Evolutionary conservation across 768 basidiomycete species (phyloP).

Genomic region (Boletus tylopilopsis): DNA sequence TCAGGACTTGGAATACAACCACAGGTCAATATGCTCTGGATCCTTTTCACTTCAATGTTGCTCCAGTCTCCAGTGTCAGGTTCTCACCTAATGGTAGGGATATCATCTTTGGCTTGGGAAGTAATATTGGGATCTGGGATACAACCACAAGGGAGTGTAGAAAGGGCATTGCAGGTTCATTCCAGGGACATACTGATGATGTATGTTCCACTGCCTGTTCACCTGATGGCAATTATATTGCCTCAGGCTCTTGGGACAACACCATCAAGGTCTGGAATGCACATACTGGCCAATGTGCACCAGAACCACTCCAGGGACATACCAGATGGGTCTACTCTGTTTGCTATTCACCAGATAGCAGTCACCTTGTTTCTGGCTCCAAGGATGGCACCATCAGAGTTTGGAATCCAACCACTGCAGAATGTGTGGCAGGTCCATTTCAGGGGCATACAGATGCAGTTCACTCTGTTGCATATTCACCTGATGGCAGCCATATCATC

Average conservation of each 20-base stretch:
- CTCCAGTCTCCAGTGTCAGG: not conserved
- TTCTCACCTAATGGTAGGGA: slow-evolving; percentile 21
- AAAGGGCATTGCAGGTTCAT: not conserved
- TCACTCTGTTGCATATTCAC: slow-evolving; percentile 21
- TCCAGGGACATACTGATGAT: not conserved
- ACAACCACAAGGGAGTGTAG: not conserved
- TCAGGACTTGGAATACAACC: slow-evolving; percentile 9
- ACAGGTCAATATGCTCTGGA: slow-evolving; percentile 4
- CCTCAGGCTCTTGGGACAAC: slow-evolving; percentile 4
- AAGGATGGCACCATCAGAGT: slow-evolving; percentile 20
- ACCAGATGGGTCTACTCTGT: slow-evolving; percentile 9
- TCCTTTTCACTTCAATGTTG: not conserved
- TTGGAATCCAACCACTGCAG: slow-evolving; percentile 18
- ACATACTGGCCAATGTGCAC: slow-evolving; percentile 6
- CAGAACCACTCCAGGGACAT: slow-evolving; percentile 4
- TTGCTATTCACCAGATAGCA: slow-evolving; percentile 29
- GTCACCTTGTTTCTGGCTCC: slow-evolving; percentile 18
- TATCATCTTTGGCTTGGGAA: slow-evolving; percentile 16
- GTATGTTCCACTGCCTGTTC: slow-evolving; percentile 11
- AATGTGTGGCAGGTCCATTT: slow-evolving; percentile 16
- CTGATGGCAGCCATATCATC: slow-evolving; percentile 16
- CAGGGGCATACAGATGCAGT: slow-evolving; percentile 17
- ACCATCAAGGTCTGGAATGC: slow-evolving; percentile 11
- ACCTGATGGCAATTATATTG: slow-evolving; percentile 13
- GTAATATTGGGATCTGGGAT: slow-evolving; percentile 9